Evolutionary conservation across 106 monocot genomes (phyloP), one percentile per base, ranked within the genome.

Genomic region (Narthecium ossifragum): DNA sequence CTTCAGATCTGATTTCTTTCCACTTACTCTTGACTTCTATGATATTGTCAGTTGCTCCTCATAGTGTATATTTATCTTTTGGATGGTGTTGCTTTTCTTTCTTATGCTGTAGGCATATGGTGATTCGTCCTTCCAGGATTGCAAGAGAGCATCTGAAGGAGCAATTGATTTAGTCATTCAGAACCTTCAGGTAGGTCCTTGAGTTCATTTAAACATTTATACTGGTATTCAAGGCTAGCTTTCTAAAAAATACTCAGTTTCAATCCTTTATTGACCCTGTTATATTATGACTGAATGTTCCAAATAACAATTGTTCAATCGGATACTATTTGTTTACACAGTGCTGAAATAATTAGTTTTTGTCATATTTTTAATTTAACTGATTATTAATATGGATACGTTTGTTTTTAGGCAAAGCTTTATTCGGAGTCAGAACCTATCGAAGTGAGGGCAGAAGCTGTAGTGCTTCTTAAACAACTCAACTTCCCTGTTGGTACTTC

Each of bases 401-500:
- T 62, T 48, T 28, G 21, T 55, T 79, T 72, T 65, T 80, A 94
- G 94, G 86, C 59, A 72, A 86, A 96, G 30, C 70, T 96, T 46
- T 90, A 72, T 52, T 84, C 78, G 20, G 94, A 96, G 76, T 73
- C 83, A 64, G 94, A 86, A 65, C 86, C 85, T 61, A 90, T 96
- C 43, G 94, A 90, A 86, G 70, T 80, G 60, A 90, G 90, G 68
- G 94, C 94, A 29, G 90, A 96, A 73, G 90, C 94, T 69, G 94
- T 96, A 45, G 86, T 96, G 40, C 94, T 96, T 80, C 86, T 96
- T 31, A 86, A 90, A 56, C 86, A 86, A 74, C 73, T 96, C 64
- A 90, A 83, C 71, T 96, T 80, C 59, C 90, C 94, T 69, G 93
- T 91, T 76, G 66, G 79, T 85, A 82, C 70, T 79, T 65, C 25